Percentiles rank a stretch among this genome's conserved stretches.
phyloP scores from a whole-genome alignment of 2,329 filamentous ascomycete species.

The Incumbomyces delicatus region DNA sequence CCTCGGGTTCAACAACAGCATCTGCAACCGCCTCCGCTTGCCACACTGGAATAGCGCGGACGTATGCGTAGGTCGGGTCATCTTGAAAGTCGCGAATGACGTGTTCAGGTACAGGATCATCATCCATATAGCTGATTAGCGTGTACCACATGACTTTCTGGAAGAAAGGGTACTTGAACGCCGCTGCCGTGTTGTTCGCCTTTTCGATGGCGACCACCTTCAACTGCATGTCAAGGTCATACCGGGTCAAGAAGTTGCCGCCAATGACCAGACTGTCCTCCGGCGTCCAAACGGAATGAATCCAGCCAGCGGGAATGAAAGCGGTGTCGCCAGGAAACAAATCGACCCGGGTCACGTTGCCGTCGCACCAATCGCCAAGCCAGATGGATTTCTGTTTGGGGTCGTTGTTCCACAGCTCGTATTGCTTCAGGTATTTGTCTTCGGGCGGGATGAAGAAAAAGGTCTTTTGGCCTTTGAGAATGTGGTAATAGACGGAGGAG shows the following conservation, averaged over 20 bases:
- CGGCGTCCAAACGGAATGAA: conserved; percentile 62
- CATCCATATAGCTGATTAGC: conserved; percentile 52
- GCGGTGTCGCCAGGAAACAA: conserved; percentile 58
- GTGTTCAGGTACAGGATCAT: conserved; percentile 51
- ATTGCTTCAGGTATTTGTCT: conserved; percentile 58
- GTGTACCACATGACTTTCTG: conserved; percentile 60
- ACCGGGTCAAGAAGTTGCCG: conserved; percentile 58
- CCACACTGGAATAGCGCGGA: conserved; percentile 47
- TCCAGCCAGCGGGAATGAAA: conserved; percentile 63
- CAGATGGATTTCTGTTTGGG: conserved; percentile 58
- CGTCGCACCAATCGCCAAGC: conserved; percentile 49
- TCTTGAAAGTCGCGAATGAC: conserved; percentile 47
- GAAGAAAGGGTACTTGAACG: conserved; percentile 59
- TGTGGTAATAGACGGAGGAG: conserved; percentile 62
- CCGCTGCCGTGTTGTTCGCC: conserved; percentile 54
- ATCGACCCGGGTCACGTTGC: conserved; percentile 58
- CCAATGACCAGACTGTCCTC: conserved; percentile 60
- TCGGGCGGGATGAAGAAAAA: conserved; percentile 64
- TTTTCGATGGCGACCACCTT: conserved; percentile 58
- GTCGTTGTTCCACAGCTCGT: conserved; percentile 61
- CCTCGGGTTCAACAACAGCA: conserved; percentile 38
- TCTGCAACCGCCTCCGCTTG: conserved; percentile 47
- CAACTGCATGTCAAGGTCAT: conserved; percentile 59
- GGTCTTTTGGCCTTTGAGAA: conserved; percentile 58
- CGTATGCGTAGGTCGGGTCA: conserved; percentile 44